A percentile compares a stretch with the other conserved stretches of the same genome.
phyloP scores from a whole-genome alignment of 1,139 yeast genomes.

The Hansenula anomala region DNA sequence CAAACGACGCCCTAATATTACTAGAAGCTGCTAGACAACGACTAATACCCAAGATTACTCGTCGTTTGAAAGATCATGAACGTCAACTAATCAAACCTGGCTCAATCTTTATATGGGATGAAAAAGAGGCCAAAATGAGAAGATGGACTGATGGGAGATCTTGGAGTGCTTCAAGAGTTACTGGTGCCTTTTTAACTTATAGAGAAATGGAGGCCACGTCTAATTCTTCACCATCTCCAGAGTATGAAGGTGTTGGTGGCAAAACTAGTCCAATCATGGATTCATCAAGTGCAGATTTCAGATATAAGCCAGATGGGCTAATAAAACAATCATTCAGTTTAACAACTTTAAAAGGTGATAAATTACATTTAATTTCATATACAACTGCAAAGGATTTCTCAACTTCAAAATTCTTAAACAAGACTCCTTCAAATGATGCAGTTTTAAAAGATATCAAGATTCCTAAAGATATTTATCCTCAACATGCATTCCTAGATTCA shows the following conservation, averaged over 20 bases:
- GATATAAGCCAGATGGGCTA: constrained; percentile 43
- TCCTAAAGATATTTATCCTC: constrained; percentile 37
- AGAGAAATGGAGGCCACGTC: constrained; percentile 65
- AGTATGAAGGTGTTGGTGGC: constrained; percentile 23
- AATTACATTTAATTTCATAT: constrained; percentile 54
- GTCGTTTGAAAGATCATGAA: constrained; percentile 57
- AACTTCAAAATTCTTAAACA: constrained; percentile 20
- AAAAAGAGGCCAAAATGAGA: constrained; percentile 63
- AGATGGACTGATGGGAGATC: constrained; percentile 74
- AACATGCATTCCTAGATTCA: constrained; percentile 18
- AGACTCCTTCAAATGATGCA: constrained; percentile 38
- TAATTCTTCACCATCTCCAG: too few relatives aligned
- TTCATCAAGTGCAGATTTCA: too few relatives aligned
- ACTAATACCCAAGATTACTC: constrained; percentile 50
- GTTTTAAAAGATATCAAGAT: constrained; percentile 28
- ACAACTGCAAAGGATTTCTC: constrained; percentile 30
- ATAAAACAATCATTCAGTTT: constrained; percentile 56
- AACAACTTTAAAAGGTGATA: constrained; percentile 43
- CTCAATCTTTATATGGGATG: constrained; percentile 69
- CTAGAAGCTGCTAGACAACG: constrained; percentile 61
- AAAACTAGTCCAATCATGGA: too few relatives aligned
- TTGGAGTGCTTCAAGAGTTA: constrained; percentile 70
- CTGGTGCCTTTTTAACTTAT: constrained; percentile 60
- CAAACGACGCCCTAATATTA: constrained; percentile 58
- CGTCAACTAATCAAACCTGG: constrained; percentile 49